phyloP scores from a whole-genome alignment of 495 filamentous ascomycete genomes.

The Penicillium angulare region DNA sequence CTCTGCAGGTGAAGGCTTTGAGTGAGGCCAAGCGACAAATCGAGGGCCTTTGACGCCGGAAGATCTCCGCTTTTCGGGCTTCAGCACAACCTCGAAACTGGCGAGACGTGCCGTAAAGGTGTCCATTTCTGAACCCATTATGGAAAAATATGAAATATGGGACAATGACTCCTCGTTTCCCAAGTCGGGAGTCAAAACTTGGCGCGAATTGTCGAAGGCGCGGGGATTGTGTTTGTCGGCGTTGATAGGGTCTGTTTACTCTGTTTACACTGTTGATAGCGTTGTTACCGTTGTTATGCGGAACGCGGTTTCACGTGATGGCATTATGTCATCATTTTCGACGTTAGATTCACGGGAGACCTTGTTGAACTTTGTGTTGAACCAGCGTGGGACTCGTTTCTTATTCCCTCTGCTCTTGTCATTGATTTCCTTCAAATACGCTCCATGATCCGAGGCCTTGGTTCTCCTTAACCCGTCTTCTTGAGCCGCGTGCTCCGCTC shows the following conservation, averaged over 20 bases:
- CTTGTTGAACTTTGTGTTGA: conserved; percentile 7
- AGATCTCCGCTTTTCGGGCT: conserved; percentile 61
- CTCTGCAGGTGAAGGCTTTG: conserved; percentile 59
- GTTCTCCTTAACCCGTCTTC: conserved; percentile 18
- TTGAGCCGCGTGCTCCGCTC: conserved; percentile 32
- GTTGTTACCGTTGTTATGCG: conserved; percentile 35
- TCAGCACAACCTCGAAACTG: conserved; percentile 65
- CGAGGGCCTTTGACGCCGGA: conserved; percentile 64
- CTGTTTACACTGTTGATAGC: background rate
- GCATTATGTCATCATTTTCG: conserved; percentile 20
- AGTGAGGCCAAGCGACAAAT: conserved; percentile 73
- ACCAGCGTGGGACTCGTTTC: conserved; percentile 5
- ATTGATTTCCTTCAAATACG: conserved; percentile 11
- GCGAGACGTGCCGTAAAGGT: conserved; percentile 71
- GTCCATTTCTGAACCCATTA: conserved; percentile 47
- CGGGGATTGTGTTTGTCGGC: conserved; percentile 7
- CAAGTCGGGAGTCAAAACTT: background rate
- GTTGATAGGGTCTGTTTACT: conserved; percentile 35
- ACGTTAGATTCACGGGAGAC: conserved; percentile 24
- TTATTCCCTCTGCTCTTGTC: conserved; percentile 8
- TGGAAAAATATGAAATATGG: conserved; percentile 2
- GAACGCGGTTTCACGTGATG: conserved; percentile 31
- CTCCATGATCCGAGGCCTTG: conserved; percentile 26
- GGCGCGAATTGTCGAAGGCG: conserved; percentile 8
- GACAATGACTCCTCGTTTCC: conserved; percentile 1